Evolutionary conservation across 768 basidiomycete genomes (phyloP), one percentile per base, ranked within the genome.

Genomic region (Suillus hirtellus): DNA sequence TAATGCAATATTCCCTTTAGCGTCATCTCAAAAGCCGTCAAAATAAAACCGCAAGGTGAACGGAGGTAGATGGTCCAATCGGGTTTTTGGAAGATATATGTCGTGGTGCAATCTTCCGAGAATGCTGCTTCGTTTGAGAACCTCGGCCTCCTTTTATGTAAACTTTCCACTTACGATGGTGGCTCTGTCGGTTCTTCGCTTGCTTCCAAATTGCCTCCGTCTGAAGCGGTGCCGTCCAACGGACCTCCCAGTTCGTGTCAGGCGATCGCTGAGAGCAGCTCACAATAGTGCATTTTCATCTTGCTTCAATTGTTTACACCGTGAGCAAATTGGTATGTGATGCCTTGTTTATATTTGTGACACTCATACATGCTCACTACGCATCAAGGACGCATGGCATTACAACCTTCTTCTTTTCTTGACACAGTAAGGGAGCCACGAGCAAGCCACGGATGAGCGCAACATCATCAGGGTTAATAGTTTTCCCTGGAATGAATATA

Each of bases 361-460:
- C 2, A 12, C 24, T 11, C 38, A 11, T 24, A 17, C 21, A 40
- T 56, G 55, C 55, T 40, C 37, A 56, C 21, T 40, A 40, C 38
- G 52, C 52, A n/a, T 53, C 31, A 53, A 53, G 31, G 10, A 53
- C 52, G 55, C 55, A 56, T 56, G 55, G 38, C 55, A 40, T 40
- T 40, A 56, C 38, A 17, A 40, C 14, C 54, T 56, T 56, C 12
- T 15, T 40, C 12, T 15, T 15, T 40, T 15, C 27, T 38, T 55
- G 35, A 37, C 7, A 55, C 8, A 38, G 14, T 37, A 52, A 31
- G 50, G 15, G 49, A 27, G 27, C 24, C 24, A 50, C 49, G 15
- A 50, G 15, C 24, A 27, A 9, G 27, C 27, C 17, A 31, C 9
- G 50, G 19, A 10, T 52, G 27, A 31, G 50, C 50, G 15, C 17